These are phyloP conservation scores for Globisporangium ultimum DNA, from an alignment of 352 stramenopile genomes.

Conservation along the genomic window DNA sequence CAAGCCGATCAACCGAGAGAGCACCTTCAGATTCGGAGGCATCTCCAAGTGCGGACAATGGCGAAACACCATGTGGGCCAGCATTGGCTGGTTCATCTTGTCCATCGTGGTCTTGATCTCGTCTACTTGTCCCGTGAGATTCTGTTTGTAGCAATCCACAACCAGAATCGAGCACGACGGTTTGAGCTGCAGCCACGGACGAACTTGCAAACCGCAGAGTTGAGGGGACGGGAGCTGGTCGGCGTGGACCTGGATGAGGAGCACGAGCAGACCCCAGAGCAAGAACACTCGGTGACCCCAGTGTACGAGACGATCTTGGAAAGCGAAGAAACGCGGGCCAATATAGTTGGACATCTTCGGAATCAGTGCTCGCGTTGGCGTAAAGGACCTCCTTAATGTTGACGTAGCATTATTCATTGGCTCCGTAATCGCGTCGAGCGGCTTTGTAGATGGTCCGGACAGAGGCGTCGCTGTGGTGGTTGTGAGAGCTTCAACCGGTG, in stretches of 20 bases:
- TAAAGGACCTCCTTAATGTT: too few species aligned
- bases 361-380: slow-evolving; percentile 1
- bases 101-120: slow-evolving; percentile 12
- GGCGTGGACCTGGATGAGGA: slow-evolving; percentile 6
- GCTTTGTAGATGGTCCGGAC: too few species aligned
- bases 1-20: slow-evolving; percentile 7
- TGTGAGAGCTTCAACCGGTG: not conserved
- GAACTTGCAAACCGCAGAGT: slow-evolving; percentile 8
- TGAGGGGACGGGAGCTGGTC: slow-evolving; percentile 5
- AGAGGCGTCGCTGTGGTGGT: too few species aligned
- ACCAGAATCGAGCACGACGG: slow-evolving; percentile 11
- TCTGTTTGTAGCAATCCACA: slow-evolving; percentile 14
- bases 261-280: slow-evolving; percentile 5
- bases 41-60: slow-evolving; percentile 17
- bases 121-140: slow-evolving; percentile 5
- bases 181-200: slow-evolving; percentile 12
- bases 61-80: slow-evolving; percentile 10
- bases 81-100: slow-evolving; percentile 8
- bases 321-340: slow-evolving; percentile 5
- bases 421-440: not conserved
- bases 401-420: not conserved
- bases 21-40: slow-evolving; percentile 3
- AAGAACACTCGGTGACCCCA: slow-evolving; percentile 11
- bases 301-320: slow-evolving; percentile 8
- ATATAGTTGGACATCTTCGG: not conserved